Base-by-base conservation (phyloP, 2,329 filamentous ascomycete species). In the Coniochaeta sp. region DNA sequence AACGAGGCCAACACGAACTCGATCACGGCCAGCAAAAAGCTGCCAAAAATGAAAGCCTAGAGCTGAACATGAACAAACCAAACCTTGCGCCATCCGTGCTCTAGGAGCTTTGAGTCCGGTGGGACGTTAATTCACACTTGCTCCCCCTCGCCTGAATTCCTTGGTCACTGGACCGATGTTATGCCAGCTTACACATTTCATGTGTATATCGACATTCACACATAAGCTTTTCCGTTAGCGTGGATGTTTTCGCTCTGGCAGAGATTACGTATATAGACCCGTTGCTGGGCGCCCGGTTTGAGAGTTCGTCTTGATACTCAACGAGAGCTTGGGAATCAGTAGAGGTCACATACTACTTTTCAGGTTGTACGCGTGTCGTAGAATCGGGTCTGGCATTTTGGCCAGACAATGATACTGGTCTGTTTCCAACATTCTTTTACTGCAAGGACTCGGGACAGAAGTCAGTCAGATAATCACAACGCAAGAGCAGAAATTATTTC, bases 211-310 rank as follows among this genome's bases (percentile, higher is more conserved):
- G 79, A 77, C 79, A 77, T 79, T 75, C 76, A 76, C 47, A 31
- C 70, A 64, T 74, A 75, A 76, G 62, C 54, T 58, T 60, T 69
- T 67, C 71, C 68, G 74, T 80, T 77, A 78, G 72, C 76, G 70
- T 77, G 75, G 72, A 75, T 79, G 78, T 82, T 80, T 82, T 81
- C 79, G 77, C 79, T 60, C 79, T 82, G 81, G 80, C 80, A 81
- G 73, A 81, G 76, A 82, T 71, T 38, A 70, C 24, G 77, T 66
- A 59, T 38, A 68, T 71, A 62, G 64, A 76, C 80, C 80, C 79
- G 73, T 80, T 81, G 79, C 80, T 82, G 79, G 79, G 79, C 79
- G 78, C 79, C 78, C 76, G 76, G 72, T 77, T 80, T 71, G 76
- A 82, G 79, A 79, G 70, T 73, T 79, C 80, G 79, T 82, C 75